These are phyloP conservation scores for Ramularia endophylla DNA, from an alignment of 2,329 filamentous ascomycete species.

Conservation along the genomic window DNA sequence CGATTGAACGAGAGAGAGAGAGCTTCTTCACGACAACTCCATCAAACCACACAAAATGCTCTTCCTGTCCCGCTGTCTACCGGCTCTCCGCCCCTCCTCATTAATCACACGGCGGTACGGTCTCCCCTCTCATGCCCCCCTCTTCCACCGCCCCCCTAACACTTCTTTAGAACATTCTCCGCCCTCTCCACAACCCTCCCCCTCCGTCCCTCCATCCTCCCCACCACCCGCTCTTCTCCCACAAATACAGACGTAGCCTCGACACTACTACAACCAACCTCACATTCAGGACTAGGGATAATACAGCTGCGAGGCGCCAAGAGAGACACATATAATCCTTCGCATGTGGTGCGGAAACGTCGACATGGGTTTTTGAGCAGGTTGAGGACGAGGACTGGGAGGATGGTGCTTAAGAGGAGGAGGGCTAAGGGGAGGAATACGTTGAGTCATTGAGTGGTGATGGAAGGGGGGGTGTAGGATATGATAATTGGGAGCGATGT, in stretches of 20 bases:
- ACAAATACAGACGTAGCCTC: constrained; percentile 12
- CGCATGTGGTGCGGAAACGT: constrained; percentile 55
- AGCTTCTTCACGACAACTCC: too few relatives aligned
- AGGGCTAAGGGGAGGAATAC: constrained; percentile 48
- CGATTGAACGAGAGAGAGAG: too few relatives aligned
- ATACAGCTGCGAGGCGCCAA: constrained; percentile 42
- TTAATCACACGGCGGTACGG: too few relatives aligned
- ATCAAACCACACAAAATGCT: too few relatives aligned
- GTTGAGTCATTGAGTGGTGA: constrained; percentile 50
- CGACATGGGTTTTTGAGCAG: constrained; percentile 55
- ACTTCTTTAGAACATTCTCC: constrained; percentile 16
- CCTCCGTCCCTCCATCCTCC: constrained; percentile 15
- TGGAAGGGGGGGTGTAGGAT: constrained; percentile 2
- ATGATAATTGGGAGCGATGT: too few relatives aligned
- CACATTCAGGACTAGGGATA: constrained; percentile 22
- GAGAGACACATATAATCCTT: constrained; percentile 54
- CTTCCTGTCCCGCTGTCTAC: too few relatives aligned
- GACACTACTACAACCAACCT: constrained; percentile 10
- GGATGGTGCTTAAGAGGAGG: constrained; percentile 49
- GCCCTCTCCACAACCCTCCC: constrained; percentile 15
- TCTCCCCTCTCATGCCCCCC: too few relatives aligned
- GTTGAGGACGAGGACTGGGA: constrained; percentile 47
- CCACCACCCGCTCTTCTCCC: constrained; percentile 14
- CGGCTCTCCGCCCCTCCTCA: too few relatives aligned
- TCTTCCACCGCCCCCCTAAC: background rate